phyloP scores from a whole-genome alignment of 768 basidiomycete genomes.

The Auricularia sp. region DNA sequence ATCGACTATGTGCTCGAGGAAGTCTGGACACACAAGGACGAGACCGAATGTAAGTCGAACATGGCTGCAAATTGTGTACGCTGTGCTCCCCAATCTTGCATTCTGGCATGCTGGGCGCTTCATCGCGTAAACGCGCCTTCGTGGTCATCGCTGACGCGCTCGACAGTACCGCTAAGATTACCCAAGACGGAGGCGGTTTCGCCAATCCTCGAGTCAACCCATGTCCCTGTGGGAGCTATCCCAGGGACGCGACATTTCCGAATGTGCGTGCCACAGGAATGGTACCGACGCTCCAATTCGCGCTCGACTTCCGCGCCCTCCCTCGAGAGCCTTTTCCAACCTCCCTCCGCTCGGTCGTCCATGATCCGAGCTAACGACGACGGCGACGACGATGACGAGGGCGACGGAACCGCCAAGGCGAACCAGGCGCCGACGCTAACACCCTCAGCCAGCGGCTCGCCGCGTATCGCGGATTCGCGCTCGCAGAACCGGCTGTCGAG shows the following conservation, averaged over 20 bases:
- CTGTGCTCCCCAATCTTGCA: too few relatives aligned
- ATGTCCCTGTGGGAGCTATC: conserved; percentile 1
- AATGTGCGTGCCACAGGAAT: conserved; percentile 69
- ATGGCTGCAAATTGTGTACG: too few relatives aligned
- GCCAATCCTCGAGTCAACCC: conserved; percentile 4
- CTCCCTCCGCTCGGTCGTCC: neutral
- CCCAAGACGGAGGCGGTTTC: conserved; percentile 8
- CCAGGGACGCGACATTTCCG: conserved; percentile 39
- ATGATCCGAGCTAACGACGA: conserved; percentile 23
- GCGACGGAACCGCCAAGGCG: conserved; percentile 56
- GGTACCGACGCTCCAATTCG: conserved; percentile 64
- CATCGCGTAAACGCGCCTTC: too few relatives aligned
- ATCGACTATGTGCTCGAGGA: conserved; percentile 72
- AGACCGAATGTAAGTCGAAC: conserved; percentile 38
- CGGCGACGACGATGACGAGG: conserved; percentile 33
- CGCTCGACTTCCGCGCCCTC: conserved; percentile 39
- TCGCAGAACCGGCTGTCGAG: conserved; percentile 54
- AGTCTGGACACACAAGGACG: conserved; percentile 42
- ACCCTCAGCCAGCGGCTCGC: conserved; percentile 8
- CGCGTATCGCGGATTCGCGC: conserved; percentile 15
- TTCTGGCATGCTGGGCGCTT: too few relatives aligned
- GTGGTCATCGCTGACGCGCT: conserved; percentile 2
- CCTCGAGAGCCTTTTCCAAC: conserved; percentile 16
- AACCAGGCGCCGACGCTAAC: conserved; percentile 14
- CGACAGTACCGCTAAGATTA: neutral